Base-by-base conservation (phyloP, 2,329 filamentous ascomycete species). In the Aspergillus sp. region DNA sequence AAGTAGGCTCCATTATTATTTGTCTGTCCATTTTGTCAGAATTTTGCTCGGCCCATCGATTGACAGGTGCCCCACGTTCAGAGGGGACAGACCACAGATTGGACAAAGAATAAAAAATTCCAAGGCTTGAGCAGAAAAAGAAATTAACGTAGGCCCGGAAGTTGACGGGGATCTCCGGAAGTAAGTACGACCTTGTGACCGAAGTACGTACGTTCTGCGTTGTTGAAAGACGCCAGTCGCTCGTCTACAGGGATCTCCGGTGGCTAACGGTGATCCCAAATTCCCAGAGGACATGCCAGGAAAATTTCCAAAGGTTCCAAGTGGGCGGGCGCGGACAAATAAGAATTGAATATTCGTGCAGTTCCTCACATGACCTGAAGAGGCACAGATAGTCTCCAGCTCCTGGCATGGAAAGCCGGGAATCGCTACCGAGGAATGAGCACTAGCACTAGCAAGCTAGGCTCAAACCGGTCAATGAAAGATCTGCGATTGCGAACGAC, bases 291-390 rank as follows among this genome's bases (percentile, higher is more conserved):
- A 23, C 4, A 17, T 41, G 41, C 25, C 41, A 45, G 27, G 14
- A 21, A 27, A 47, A 54, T 55, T 21, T 49, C 11, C 27, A 31
- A 4, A 11, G 27, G 27, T 11, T 31, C 17, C n/a, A 40, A 55
- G 52, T 55, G 53, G 53, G 31, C 7, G 12, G 21, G 15, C 17
- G 33, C 43, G 35, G 17, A 25, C 48, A 44, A 56, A 56, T 52
- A 12, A 33, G 47, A 51, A 40, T 15, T n/a, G 19, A n/a, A 40
- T 47, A 40, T 40, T 40, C n/a, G 9, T 33, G 19, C 44, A 43
- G 46, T 39, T 46, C 27, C 56, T 58, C 56, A 58, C 56, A 58
- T 58, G 56, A 58, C 43, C 45, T 15, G 51, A 51, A 41, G 40
- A 31, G 50, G 45, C 37, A 19, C n/a, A 41, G 41, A 51, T 53